A percentile compares a stretch with the other conserved stretches of the same genome.
phyloP scores from a whole-genome alignment of 345 rosid species.

The Tarenaya hassleriana region DNA sequence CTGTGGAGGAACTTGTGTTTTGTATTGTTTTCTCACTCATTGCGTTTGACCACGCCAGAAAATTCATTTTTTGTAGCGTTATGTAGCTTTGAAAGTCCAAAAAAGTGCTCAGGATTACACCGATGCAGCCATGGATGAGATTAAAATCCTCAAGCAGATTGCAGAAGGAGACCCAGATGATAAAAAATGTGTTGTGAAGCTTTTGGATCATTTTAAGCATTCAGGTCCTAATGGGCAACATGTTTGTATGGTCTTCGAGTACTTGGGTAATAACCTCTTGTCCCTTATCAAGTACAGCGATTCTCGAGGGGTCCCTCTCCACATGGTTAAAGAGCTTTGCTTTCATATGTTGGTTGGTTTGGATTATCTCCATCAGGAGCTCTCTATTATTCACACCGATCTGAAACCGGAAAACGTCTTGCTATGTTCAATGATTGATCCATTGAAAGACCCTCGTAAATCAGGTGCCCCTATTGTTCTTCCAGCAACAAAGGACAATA shows the following conservation, averaged over 20 bases:
- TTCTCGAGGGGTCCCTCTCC: slow-evolving; percentile 65
- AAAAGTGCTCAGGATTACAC: slow-evolving; percentile 95
- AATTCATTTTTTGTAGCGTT: slow-evolving; percentile 60
- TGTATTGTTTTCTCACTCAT: slow-evolving; percentile 6
- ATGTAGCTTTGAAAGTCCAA: slow-evolving; percentile 93
- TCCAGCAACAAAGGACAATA: slow-evolving; percentile 40
- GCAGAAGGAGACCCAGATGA: slow-evolving; percentile 71
- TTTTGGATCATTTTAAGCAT: slow-evolving; percentile 90
- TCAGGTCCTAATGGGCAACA: slow-evolving; percentile 89
- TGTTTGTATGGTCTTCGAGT: slow-evolving; percentile 95
- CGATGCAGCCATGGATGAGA: slow-evolving; percentile 97
- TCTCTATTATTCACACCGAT: slow-evolving; percentile 88
- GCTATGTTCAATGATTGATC: slow-evolving; percentile 68
- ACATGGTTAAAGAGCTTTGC: slow-evolving; percentile 67
- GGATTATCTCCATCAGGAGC: slow-evolving; percentile 80
- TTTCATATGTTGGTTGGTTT: slow-evolving; percentile 66
- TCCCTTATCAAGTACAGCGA: slow-evolving; percentile 80
- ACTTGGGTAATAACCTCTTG: slow-evolving; percentile 88
- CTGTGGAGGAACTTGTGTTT: background rate
- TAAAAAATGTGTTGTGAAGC: slow-evolving; percentile 82
- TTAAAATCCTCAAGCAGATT: slow-evolving; percentile 76
- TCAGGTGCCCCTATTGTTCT: slow-evolving; percentile 55
- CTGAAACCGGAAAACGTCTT: slow-evolving; percentile 91
- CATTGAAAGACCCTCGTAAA: slow-evolving; percentile 59
- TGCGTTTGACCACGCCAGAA: slow-evolving; percentile 27